Evolutionary conservation across 164 flowering plant genomes (phyloP), one percentile per base, ranked within the genome.

Genomic region (Stephania cephalantha): DNA sequence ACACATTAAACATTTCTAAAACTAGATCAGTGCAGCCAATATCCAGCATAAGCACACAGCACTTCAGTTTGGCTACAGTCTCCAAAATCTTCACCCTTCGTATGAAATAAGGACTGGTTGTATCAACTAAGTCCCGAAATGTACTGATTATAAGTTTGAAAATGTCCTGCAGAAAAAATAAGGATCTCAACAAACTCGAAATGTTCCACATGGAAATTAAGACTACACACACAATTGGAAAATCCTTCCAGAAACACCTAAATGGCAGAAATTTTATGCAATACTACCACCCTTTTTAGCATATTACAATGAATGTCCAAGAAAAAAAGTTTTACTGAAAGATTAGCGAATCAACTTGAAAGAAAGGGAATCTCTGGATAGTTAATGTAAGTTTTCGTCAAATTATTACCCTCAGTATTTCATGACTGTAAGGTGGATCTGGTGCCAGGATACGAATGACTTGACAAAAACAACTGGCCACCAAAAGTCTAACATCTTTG

Each of bases 401-500:
- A 50, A 52, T 64, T 13, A 10, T 76, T 82, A 91, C 99, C 96
- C 84, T 83, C 10, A 88, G 81, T 68, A 82, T 78, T 69, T 81
- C 82, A 76, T 91, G 94, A 76, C 78, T 88, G 69, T 87, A 93
- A 78, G 90, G 92, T 30, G 94, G 95, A 71, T 92, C 88, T 55
- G 99, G 99, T 68, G 99, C 98, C 78, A 91, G 76, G 76, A 95
- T 81, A 74, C 99, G 85, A 75, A 95, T 87, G 48, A 90, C 83
- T 86, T 95, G 97, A 80, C 84, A 85, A 58, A 91, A 81, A 79
- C 97, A 93, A 20, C 85, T 81, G 31, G 91, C 88, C 29, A 93
- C 85, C 45, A 91, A 77, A 75, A 95, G 91, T 71, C 82, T 90
- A 55, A 93, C 86, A 75, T 93, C 99, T 76, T 86, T 95, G 75